These are phyloP conservation scores for Lactarius trivialis DNA, from an alignment of 768 basidiomycete genomes.

Conservation along the genomic window DNA sequence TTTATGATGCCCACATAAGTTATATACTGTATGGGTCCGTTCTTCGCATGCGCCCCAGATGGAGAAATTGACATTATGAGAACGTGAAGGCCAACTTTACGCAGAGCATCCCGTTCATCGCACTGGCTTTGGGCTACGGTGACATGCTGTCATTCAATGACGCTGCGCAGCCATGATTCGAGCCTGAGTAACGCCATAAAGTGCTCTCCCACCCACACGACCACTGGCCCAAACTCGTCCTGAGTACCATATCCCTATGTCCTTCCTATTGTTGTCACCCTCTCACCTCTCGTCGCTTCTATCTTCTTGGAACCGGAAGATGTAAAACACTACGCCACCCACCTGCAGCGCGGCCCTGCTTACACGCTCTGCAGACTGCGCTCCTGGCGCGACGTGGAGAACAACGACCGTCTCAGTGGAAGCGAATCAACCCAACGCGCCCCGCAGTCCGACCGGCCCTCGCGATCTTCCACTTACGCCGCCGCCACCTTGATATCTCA, in stretches of 20 bases:
- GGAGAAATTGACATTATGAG: conserved; percentile 32
- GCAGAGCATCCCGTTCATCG: conserved; percentile 30
- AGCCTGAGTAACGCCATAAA: conserved; percentile 23
- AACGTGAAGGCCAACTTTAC: conserved; percentile 27
- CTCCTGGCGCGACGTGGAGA: neutral
- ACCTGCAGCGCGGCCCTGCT: neutral
- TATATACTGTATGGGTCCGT: neutral
- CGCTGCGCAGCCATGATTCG: conserved; percentile 27
- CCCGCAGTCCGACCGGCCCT: conserved; percentile 29
- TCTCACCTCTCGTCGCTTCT: conserved; percentile 26
- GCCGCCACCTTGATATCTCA: conserved; percentile 33
- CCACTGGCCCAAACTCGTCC: conserved; percentile 29
- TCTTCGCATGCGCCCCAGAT: conserved; percentile 31
- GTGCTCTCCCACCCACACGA: conserved; percentile 31
- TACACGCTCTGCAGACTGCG: neutral
- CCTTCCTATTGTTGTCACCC: conserved; percentile 31
- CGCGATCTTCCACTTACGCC: conserved; percentile 33
- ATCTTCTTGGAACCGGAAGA: conserved; percentile 32
- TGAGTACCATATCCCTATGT: conserved; percentile 34
- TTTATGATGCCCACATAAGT: neutral
- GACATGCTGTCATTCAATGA: too few relatives aligned
- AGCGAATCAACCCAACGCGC: too few relatives aligned
- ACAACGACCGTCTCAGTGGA: neutral
- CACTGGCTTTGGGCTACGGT: conserved; percentile 32
- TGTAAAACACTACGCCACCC: conserved; percentile 22